Evolutionary conservation across 495 filamentous ascomycete species (phyloP), one percentile per base, ranked within the genome.

Genomic region (Neurospora sp.): DNA sequence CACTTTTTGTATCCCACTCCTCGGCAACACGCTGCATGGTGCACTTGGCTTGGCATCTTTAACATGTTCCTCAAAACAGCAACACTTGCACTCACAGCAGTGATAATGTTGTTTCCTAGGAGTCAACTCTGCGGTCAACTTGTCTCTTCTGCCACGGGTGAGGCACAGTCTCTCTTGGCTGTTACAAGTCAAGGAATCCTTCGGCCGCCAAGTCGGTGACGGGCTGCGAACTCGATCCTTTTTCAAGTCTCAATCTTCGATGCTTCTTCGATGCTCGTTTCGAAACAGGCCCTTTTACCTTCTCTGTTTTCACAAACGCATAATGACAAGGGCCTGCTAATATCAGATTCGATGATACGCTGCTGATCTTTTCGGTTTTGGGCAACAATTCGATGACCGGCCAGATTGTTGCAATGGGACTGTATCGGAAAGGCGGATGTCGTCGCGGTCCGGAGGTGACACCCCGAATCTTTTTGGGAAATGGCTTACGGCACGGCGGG

Each of bases 401-500:
- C 44, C 8, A 54, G 12, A 62, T 14, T 62, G 27, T 27, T 62
- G 12, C 54, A 62, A 62, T 62, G 54, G 54, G 54, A 62, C 54
- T 62, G 27, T 18, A 62, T 35, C 54, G 54, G 54, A 27, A 66
- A 66, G 54, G 54, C 54, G 54, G 54, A 66, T 35, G 54, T 66
- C 54, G 54, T 66, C 14, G 54, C 54, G 54, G 54, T 35, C 72
- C 79, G 79, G 79, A 79, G 75, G 46, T 41, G 9, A 48, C 4
- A 31, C 71, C 48, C 79, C 79, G 79, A 38, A 59, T 74, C 75
- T 44, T 75, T 79, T 81, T 69, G 72, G 79, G 78, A 75, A 77
- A 73, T 69, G 78, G 72, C 69, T 16, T 40, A 72, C 79, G 79
- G 79, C 78, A 76, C 54, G 72, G 71, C 79, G 79, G 79, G 79